Conservation (phyloP, 1,284 basidiomycete species). For the Tilletiopsis washingtonensis region DNA sequence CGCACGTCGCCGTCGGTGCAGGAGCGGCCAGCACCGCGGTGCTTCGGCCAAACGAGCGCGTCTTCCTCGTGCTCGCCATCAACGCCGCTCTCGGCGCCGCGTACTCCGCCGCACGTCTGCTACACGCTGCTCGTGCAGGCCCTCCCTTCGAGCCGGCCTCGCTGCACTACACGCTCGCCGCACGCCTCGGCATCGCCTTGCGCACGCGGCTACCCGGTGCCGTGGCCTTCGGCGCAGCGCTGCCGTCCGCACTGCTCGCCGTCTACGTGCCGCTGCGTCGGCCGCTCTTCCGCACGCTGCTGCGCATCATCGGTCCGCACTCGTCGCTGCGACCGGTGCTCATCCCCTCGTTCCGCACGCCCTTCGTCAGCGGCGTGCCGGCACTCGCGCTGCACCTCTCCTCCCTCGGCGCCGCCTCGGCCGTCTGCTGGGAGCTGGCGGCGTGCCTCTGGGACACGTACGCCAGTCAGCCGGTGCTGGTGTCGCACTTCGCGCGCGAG, state of each 20-base stretch:
- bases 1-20: neutral
- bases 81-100: neutral
- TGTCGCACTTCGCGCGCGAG: neutral
- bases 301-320: slow-evolving; percentile 1
- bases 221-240: neutral
- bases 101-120: neutral
- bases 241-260: neutral
- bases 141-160: neutral
- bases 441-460: slow-evolving; percentile 1
- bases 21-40: neutral
- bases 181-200: neutral
- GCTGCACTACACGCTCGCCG: neutral
- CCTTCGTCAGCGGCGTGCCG: neutral
- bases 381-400: neutral
- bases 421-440: slow-evolving; percentile 1
- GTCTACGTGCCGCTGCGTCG: slow-evolving; percentile 1
- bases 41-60: neutral
- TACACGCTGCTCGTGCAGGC: no score
- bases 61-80: slow-evolving; percentile 3
- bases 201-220: neutral
- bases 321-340: slow-evolving; percentile 3
- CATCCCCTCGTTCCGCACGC: slow-evolving; percentile 2
- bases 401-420: neutral
- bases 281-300: slow-evolving; percentile 1
- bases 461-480: slow-evolving; percentile 1